Conservation (phyloP, 805 yeast species). For the Barnettozyma sp. region DNA sequence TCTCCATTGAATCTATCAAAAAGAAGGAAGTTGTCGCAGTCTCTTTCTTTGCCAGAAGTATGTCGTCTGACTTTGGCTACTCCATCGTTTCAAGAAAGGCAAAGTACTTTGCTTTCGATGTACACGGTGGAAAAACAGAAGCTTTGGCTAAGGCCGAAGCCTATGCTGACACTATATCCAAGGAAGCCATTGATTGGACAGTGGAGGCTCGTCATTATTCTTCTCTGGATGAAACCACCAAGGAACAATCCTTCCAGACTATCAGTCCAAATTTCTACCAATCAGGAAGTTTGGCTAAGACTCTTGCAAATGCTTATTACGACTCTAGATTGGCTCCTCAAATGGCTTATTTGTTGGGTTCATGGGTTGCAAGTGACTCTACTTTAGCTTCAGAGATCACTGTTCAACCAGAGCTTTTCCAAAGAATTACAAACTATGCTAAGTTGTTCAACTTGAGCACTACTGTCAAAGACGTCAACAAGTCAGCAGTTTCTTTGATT, state of each 20-base stretch:
- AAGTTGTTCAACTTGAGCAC: conserved; percentile 11
- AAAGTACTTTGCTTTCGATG: conserved; percentile 1
- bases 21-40: conserved; percentile 22
- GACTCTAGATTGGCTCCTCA: conserved; percentile 20
- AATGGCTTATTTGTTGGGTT: conserved; percentile 36
- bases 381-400: conserved; percentile 26
- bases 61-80: conserved; percentile 18
- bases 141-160: conserved; percentile 20
- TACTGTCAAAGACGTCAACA: conserved; percentile 14
- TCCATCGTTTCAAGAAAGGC: conserved; percentile 1
- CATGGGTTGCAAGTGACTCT: conserved; percentile 34
- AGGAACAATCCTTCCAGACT: conserved; percentile 28
- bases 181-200: conserved; percentile 29
- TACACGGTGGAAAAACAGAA: conserved; percentile 13
- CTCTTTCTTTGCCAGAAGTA: conserved; percentile 19
- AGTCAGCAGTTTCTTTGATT: conserved; percentile 20
- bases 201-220: conserved; percentile 34
- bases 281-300: conserved; percentile 26
- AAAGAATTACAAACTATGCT: conserved; percentile 14
- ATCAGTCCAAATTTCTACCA: conserved; percentile 32
- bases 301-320: conserved; percentile 21
- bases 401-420: conserved; percentile 20
- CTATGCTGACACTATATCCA: conserved; percentile 18
- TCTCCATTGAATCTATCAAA: conserved; percentile 10
- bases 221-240: conserved; percentile 25